Conservation (phyloP, 768 basidiomycete genomes). For the Coprinopsis marcescibilis region DNA sequence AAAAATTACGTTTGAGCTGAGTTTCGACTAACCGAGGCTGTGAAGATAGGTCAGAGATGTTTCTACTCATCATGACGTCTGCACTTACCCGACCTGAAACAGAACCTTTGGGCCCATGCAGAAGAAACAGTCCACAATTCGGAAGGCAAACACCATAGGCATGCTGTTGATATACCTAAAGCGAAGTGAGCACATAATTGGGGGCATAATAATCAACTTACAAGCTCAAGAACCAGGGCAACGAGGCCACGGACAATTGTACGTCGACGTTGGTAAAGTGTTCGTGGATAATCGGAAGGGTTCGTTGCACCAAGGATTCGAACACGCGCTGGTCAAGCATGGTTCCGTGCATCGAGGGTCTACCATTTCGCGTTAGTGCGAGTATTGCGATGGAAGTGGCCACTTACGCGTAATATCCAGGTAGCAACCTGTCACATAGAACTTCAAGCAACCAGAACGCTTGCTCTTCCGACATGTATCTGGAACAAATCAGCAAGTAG, state of each 20-base stretch:
- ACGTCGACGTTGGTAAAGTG: constrained; percentile 91
- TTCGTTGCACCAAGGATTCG: constrained; percentile 84
- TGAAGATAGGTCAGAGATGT: constrained; percentile 14
- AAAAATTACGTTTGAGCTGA: background rate
- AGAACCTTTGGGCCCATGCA: constrained; percentile 99
- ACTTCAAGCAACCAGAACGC: constrained; percentile 97
- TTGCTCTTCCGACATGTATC: constrained; percentile 99
- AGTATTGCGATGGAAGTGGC: constrained; percentile 5
- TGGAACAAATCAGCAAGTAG: constrained; percentile 25
- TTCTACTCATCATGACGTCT: constrained; percentile 1
- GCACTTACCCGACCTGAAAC: constrained; percentile 92
- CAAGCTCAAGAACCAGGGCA: constrained; percentile 98
- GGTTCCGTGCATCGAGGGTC: constrained; percentile 98
- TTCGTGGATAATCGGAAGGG: constrained; percentile 90
- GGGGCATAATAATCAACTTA: constrained; percentile 22
- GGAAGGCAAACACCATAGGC: constrained; percentile 97
- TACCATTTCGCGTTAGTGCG: constrained; percentile 24
- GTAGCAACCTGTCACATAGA: constrained; percentile 88
- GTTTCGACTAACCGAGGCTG: constrained; percentile 48
- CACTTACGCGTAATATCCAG: constrained; percentile 91
- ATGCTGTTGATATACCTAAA: constrained; percentile 83
- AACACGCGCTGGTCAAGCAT: constrained; percentile 98
- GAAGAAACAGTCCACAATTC: constrained; percentile 96
- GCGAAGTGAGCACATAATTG: background rate
- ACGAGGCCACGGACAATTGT: constrained; percentile 91